Base-by-base conservation (phyloP, 2,329 filamentous ascomycete genomes). In the Colletotrichum sp. region DNA sequence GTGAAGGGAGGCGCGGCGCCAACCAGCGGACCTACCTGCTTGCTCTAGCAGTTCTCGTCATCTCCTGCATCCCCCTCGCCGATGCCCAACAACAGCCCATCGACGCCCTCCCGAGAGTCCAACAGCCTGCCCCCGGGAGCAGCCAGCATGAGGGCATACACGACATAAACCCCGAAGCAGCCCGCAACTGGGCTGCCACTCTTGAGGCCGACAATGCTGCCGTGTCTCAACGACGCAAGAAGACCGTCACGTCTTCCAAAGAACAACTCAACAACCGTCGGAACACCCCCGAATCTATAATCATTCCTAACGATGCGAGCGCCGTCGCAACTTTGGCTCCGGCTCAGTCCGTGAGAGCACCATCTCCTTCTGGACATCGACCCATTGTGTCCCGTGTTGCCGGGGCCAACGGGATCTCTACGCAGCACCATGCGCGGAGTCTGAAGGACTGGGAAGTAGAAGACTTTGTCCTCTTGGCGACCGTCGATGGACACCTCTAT, bases 401-500 rank as follows among this genome's bases (percentile, higher is more conserved):
- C 74, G 80, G 87, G 73, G 88, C 90, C 85, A 89, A 90, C 85
- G 93, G 92, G 82, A 89, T 94, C 86, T 91, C 94, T 89, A 93
- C 95, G 94, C 94, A 94, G 94, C 94, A 95, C 85, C 90, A 91
- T 94, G 96, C 96, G 96, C 96, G 96, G 93, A 98, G 94, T 90
- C 90, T 99, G 92, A 94, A 96, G 92, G 96, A 98, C 89, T 99
- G 96, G 96, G 95, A 98, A 94, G 96, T 98, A 88, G 96, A 99
- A 95, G 96, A 99, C 90, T 98, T 98, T 92, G 95, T 99, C 89
- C 95, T 99, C 90, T 90, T 99, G 94, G 96, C 97, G 95, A 99
- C 97, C 92, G 95, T 99, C 92, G 96, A 99, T 90, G 97, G 97
- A 90, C 95, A 95, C 85, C 92, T 99, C 82, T 95, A 98, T 88